phyloP scores from a whole-genome alignment of 2,329 filamentous ascomycete genomes.

The Pseudocercospora cruenta region DNA sequence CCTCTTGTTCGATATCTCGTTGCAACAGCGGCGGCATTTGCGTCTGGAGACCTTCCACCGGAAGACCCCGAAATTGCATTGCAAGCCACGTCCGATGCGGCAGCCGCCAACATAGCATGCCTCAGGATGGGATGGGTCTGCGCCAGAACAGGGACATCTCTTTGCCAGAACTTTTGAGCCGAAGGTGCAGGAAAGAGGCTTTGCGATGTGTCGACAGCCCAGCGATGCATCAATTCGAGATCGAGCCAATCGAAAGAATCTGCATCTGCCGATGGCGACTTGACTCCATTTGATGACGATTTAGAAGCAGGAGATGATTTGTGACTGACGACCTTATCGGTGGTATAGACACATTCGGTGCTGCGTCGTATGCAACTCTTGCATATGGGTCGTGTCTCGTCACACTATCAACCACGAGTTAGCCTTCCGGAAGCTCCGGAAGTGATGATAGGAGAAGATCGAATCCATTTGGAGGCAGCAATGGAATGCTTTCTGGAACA shows the following conservation, averaged over 20 bases:
- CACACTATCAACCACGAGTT: conserved; percentile 27
- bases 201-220: not conserved
- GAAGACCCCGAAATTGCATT: conserved; percentile 5
- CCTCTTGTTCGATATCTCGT: conserved; percentile 31
- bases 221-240: conserved; percentile 6
- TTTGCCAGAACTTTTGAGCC: conserved; percentile 1
- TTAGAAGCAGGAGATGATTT: not conserved
- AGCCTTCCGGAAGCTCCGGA: not conserved
- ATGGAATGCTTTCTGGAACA: not conserved
- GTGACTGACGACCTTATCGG: not conserved
- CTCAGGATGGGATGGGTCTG: conserved; percentile 29
- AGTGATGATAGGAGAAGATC: not conserved
- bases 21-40: conserved; percentile 4
- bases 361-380: conserved; percentile 33
- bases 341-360: conserved; percentile 28
- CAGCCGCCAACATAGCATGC: conserved; percentile 34
- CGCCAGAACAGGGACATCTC: conserved; percentile 24
- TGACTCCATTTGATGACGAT: not conserved
- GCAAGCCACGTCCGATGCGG: conserved; percentile 33
- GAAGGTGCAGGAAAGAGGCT: conserved; percentile 1
- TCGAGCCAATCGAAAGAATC: not conserved
- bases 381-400: conserved; percentile 34
- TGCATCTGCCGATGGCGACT: not conserved
- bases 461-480: not conserved
- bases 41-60: not conserved